phyloP scores from a whole-genome alignment of 75 land plant genomes.

The Selaginella moellendorffii region DNA sequence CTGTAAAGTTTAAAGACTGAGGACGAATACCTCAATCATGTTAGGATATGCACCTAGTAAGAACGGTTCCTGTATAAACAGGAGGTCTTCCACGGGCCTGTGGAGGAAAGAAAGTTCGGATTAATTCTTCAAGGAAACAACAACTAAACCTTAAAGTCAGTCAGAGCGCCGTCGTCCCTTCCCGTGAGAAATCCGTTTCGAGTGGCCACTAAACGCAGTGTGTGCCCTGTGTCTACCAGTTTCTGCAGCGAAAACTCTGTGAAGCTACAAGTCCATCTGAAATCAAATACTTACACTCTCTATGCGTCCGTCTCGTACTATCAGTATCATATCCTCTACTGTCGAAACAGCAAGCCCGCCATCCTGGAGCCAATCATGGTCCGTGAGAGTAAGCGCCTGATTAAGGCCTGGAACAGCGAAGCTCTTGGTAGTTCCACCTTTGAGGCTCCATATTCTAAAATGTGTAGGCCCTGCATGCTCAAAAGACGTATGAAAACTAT shows the following conservation, averaged over 20 bases:
- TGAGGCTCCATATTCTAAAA: constrained; percentile 17
- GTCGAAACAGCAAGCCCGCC: constrained; percentile 12
- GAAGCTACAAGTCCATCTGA: too few relatives aligned
- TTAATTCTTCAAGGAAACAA: neutral
- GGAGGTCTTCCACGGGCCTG: neutral
- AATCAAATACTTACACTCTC: constrained; percentile 17
- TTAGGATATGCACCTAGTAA: neutral
- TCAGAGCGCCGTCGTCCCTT: constrained; percentile 11
- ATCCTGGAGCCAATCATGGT: constrained; percentile 20
- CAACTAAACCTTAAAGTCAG: neutral
- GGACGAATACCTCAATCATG: neutral
- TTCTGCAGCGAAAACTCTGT: constrained; percentile 2
- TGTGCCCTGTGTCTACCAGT: constrained; percentile 8
- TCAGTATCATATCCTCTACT: constrained; percentile 12
- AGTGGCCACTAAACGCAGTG: constrained; percentile 12
- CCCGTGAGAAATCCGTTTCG: constrained; percentile 11
- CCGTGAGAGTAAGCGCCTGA: constrained; percentile 9
- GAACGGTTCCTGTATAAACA: neutral
- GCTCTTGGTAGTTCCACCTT: constrained; percentile 4
- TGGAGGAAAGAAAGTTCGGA: neutral
- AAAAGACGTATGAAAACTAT: neutral
- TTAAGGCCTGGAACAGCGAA: constrained; percentile 8
- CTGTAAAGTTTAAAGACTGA: neutral
- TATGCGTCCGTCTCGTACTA: constrained; percentile 12
- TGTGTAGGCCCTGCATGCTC: constrained; percentile 8